Percentiles rank a stretch among this genome's conserved stretches.
Evolutionary conservation across 116 monocot species (phyloP).

Genomic region (Cymodocea nodosa): DNA sequence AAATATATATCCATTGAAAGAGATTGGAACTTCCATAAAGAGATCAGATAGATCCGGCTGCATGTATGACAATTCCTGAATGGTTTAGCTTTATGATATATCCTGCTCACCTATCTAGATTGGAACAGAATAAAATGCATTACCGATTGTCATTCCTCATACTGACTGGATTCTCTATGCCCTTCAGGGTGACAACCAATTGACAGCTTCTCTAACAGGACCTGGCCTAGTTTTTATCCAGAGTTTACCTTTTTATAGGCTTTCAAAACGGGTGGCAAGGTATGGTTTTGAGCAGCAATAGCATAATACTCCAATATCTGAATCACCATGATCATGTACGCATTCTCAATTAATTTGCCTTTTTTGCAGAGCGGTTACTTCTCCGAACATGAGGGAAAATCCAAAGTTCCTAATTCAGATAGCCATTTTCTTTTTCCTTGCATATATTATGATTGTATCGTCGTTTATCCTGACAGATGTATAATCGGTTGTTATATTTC

Average conservation of each 20-base stretch:
- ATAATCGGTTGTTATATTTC: constrained; percentile 8
- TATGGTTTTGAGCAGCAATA: not conserved
- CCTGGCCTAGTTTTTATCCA: constrained; percentile 93
- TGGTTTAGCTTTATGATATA: too few relatives aligned
- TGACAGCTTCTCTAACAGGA: constrained; percentile 61
- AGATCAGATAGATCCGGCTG: too few relatives aligned
- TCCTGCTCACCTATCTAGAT: too few relatives aligned
- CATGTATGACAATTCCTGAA: too few relatives aligned
- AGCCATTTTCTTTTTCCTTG: constrained; percentile 66
- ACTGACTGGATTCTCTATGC: not conserved
- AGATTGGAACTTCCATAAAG: too few relatives aligned
- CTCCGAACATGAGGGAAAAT: constrained; percentile 78
- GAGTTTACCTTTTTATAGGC: constrained; percentile 75
- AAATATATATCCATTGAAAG: too few relatives aligned
- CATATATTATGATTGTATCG: constrained; percentile 78
- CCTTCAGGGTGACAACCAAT: constrained; percentile 58
- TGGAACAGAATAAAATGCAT: too few relatives aligned
- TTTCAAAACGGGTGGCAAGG: constrained; percentile 90
- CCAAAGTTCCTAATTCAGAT: constrained; percentile 87
- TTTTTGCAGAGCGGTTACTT: constrained; percentile 44
- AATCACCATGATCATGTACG: too few relatives aligned
- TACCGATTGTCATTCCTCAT: not conserved
- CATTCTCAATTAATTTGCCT: not conserved
- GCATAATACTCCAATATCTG: too few relatives aligned
- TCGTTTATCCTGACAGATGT: constrained; percentile 73